Conservation (phyloP, 2,329 filamentous ascomycete species). For the Nemania sp. region DNA sequence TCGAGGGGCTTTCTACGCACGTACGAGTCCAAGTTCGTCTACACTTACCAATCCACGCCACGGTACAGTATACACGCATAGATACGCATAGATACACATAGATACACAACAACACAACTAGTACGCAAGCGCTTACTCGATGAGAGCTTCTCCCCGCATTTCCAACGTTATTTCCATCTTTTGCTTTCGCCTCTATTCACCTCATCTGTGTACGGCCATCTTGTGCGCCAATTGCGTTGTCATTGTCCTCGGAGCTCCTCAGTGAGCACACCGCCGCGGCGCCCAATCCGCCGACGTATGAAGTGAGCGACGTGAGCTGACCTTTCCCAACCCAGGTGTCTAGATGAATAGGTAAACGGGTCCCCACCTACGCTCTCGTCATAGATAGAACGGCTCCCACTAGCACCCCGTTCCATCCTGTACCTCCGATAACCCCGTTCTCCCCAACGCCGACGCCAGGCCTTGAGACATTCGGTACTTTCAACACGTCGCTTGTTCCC, state of each 20-base stretch:
- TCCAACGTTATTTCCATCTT: slow-evolving; percentile 3
- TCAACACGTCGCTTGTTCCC: slow-evolving; percentile 31
- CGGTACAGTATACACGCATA: not conserved
- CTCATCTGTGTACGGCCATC: slow-evolving; percentile 4
- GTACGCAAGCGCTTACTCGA: slow-evolving; percentile 31
- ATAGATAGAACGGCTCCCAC: slow-evolving; percentile 43
- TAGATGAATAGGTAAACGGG: slow-evolving; percentile 26
- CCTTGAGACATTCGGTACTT: slow-evolving; percentile 14
- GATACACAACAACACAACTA: slow-evolving; percentile 11
- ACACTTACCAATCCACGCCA: slow-evolving; percentile 5
- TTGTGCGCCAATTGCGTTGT: slow-evolving; percentile 25
- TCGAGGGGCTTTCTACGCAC: slow-evolving; percentile 9
- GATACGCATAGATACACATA: not conserved
- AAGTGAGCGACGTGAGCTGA: slow-evolving; percentile 34
- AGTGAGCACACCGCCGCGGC: slow-evolving; percentile 14
- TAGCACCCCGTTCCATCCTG: slow-evolving; percentile 39
- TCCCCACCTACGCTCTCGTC: slow-evolving; percentile 41
- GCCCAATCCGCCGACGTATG: slow-evolving; percentile 1
- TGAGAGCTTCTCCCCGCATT: slow-evolving; percentile 37
- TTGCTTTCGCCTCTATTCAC: slow-evolving; percentile 20
- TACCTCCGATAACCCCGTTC: slow-evolving; percentile 47
- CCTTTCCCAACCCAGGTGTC: slow-evolving; percentile 17
- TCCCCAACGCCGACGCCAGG: slow-evolving; percentile 36
- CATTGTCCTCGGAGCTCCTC: slow-evolving; percentile 8
- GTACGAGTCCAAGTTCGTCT: slow-evolving; percentile 5